Conservation (phyloP, 2,329 filamentous ascomycete species). For the Aureobasidium lini region DNA sequence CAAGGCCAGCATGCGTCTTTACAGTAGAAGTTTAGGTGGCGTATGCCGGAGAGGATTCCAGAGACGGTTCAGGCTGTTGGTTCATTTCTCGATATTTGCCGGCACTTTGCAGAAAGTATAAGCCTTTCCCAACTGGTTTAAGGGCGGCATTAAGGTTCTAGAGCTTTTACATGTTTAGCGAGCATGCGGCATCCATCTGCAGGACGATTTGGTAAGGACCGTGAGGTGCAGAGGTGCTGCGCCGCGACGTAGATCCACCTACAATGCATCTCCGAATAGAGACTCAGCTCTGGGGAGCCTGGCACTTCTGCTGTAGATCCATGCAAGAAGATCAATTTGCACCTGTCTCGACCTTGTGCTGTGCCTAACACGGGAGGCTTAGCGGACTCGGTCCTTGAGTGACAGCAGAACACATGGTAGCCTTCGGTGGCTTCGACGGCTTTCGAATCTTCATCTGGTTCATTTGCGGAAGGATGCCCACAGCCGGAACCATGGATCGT, state of each 20-base stretch:
- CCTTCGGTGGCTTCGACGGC: not conserved
- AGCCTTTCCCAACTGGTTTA: not conserved
- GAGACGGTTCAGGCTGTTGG: not conserved
- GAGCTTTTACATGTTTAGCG: not conserved
- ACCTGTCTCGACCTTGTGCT: not conserved
- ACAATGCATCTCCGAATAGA: not conserved
- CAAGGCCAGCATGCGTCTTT: too few relatives aligned
- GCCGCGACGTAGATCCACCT: not conserved
- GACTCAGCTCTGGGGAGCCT: not conserved
- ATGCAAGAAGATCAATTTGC: not conserved
- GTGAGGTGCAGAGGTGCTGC: not conserved
- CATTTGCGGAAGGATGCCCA: not conserved
- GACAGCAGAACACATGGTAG: not conserved
- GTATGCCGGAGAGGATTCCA: not conserved
- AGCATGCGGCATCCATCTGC: not conserved
- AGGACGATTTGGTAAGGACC: not conserved
- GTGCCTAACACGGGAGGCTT: not conserved
- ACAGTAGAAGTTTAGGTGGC: too few relatives aligned
- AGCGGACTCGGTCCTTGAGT: not conserved
- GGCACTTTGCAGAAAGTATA: not conserved
- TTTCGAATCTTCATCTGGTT: not conserved
- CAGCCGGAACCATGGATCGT: not conserved
- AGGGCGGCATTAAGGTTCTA: not conserved
- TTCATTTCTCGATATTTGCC: slow-evolving; percentile 1
- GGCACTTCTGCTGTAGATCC: not conserved